Evolutionary conservation across 352 stramenopile species (phyloP).

Genomic region (Phytophthora pini): DNA sequence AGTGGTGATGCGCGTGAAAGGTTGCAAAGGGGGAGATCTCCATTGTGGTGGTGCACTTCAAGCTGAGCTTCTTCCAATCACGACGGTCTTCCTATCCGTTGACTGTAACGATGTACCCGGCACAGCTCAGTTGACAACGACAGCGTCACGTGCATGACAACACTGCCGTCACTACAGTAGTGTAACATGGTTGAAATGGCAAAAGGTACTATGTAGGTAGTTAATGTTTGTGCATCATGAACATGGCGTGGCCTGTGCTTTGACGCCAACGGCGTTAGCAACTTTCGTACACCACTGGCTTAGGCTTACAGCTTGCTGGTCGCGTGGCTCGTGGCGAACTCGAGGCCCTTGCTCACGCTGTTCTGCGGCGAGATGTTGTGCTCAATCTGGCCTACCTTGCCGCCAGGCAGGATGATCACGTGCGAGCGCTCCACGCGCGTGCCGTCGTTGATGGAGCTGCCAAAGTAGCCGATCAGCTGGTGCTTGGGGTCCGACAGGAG

Average conservation of each 20-base stretch:
- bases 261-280: conserved; percentile 9
- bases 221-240: conserved; percentile 26
- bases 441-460: conserved; percentile 69
- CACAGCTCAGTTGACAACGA: conserved; percentile 6
- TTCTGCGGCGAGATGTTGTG: conserved; percentile 78
- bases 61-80: conserved; percentile 26
- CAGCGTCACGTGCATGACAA: conserved; percentile 15
- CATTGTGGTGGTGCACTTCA: conserved; percentile 29
- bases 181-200: conserved; percentile 7
- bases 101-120: neutral
- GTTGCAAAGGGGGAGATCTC: conserved; percentile 13
- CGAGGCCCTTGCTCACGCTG: conserved; percentile 82
- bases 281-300: conserved; percentile 22
- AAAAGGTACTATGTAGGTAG: conserved; percentile 22
- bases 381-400: conserved; percentile 75
- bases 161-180: conserved; percentile 14
- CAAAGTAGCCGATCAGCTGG: conserved; percentile 79
- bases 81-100: conserved; percentile 16
- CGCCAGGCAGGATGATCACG: conserved; percentile 82
- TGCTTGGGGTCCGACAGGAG: conserved; percentile 86
- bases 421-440: conserved; percentile 83
- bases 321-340: conserved; percentile 55
- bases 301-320: conserved; percentile 45
- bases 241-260: conserved; percentile 13
- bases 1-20: conserved; percentile 25